Base-by-base conservation (phyloP, 352 stramenopile species). In the Phytophthora europaea region DNA sequence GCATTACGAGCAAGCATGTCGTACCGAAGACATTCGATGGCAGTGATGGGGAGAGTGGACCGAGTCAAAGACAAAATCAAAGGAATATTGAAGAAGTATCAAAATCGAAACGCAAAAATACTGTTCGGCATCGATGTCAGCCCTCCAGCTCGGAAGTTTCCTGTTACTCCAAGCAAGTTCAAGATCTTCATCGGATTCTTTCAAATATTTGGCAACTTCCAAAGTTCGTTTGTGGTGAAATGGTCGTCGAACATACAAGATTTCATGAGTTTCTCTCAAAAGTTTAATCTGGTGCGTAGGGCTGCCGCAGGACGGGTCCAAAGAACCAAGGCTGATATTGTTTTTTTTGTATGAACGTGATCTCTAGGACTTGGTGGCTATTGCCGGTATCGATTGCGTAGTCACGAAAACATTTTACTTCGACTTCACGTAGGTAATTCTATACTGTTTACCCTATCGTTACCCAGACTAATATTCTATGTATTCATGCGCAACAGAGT, bases 181-280 rank as follows among this genome's bases (percentile, higher is more conserved):
- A 94, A 94, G 66, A 94, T 94, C 23, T 87, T 94, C 57, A 72
- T 94, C 18, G 87, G 87, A 4, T 94, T 94, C 58, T 94, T 94
- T 63, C 87, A 94, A 62, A 93, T 94, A 33, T 94, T 94, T 73
- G 85, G 85, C 62, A 93, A 91, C 38, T 92, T 94, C 31, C 83
- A 84, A 16, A 83, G 83, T 26, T 79, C 83, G 15, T 94, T 92
- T 43, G 75, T 85, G 28, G 76, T 92, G 33, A 93, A 91, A 50
- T 94, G 85, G 85, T 87, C 85, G 0, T 43, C 70, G 4, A 62
- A 80, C 7, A 72, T 94, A 16, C 83, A 93, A 66, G 78, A 65
- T 2, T 65, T 92, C 36, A 94, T 93, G 87, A 71, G 79, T 34
- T 47, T 90, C 20, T 89, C 87, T 22, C 72, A 87, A n/a, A 80